Base-by-base conservation (phyloP, 805 yeast genomes). In the Hanseniaspora nectarophila region DNA sequence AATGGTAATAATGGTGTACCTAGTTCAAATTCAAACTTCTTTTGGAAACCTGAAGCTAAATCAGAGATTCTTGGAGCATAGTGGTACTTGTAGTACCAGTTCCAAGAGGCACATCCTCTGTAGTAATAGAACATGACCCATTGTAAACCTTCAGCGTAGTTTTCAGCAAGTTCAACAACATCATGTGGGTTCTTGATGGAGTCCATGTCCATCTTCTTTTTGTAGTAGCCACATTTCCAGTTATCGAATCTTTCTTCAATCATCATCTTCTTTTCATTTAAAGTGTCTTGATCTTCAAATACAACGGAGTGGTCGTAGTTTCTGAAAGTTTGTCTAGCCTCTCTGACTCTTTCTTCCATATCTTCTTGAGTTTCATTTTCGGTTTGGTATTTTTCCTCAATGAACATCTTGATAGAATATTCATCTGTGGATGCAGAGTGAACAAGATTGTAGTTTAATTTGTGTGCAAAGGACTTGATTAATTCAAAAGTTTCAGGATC, bases 41-140 rank as follows among this genome's bases (percentile, higher is more conserved):
- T 76, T 45, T 80, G 75, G 51, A 90, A 72, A 45, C 96, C 97
- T 54, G 73, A 70, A 32, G 75, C 67, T 56, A 90, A 73, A 67
- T 90, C 97, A 4, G 96, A 86, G 54, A 90, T 86, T 71, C 95
- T 79, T 44, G 98, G 98, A 16, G 97, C 78, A 66, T 90, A 90
- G 64, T 92, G 97, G 66, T 85, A 85, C 58, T 73, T 78, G 65
- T 77, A 90, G 63, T 77, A 90, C 98, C 97, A 90, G 43, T 85
- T 82, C 98, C 98, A 90, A 2, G 97, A 88, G 37, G 86, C 85
- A 62, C 86, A 81, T 26, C 97, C 97, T 59, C 76, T 75, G 63
- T 88, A 90, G 67, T 90, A 90, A 69, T 90, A 90, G 61, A 75
- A 80, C 65, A 92, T 71, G 13, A 92, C 97, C 98, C 98, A 90